Base-by-base conservation (phyloP, 1,284 basidiomycete genomes). In the Lentinus polychrous region DNA sequence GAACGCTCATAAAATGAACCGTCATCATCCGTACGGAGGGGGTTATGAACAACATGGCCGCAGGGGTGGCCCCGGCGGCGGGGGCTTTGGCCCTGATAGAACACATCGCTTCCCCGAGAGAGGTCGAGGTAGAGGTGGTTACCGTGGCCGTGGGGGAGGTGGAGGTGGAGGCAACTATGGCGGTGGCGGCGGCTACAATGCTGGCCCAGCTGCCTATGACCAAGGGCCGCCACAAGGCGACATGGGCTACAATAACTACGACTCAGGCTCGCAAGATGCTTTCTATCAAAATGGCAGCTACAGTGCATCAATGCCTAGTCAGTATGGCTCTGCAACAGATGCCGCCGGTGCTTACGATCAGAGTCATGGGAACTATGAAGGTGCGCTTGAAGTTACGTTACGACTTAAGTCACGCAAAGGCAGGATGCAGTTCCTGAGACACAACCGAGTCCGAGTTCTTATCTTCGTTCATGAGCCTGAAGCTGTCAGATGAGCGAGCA, bases 11-110 rank as follows among this genome's bases (percentile, higher is more conserved):
- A 59, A 59, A 54, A 90, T 91, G 87, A 88, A 87, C 69, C 86
- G 88, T 58, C 89, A 92, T 70, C 88, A 92, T 75, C 83, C 89
- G 22, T 93, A 92, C 68, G 79, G 68, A 52, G 64, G 73, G 59
- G 75, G 76, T 62, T 89, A 83, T 77, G 86, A 91, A 54, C 74
- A n/a, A n/a, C 70, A 45, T 57, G 68, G 75, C 54, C 77, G 75
- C 51, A 73, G 86, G 61, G 85, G 83, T 50, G 83, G 79, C 45
- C 72, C 77, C 53, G 39, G 17, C 8, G 76, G 78, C 24, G 69
- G 74, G 56, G 79, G 77, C 56, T 76, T 78, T 53, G 83, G 84
- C 51, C 81, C 81, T 60, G 86, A 89, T 67, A 79, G 86, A 72
- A 72, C 75, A 55, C 80, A 83, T 68, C 78, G 76, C 65, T 81